These are phyloP conservation scores for Syzygium aromaticum DNA, from an alignment of 345 rosid species.

Conservation along the genomic window DNA sequence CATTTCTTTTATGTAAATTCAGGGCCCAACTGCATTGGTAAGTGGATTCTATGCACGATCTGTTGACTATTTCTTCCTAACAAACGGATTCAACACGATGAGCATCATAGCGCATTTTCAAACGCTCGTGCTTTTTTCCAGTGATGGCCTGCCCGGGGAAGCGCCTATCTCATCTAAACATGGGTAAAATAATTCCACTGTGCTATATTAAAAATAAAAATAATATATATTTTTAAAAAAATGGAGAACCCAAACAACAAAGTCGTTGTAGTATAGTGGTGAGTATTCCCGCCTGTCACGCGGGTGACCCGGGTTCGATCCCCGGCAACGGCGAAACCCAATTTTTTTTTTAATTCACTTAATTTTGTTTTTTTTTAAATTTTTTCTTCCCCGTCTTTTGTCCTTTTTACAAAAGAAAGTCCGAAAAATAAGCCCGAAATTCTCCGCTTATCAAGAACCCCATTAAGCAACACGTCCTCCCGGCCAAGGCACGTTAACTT, in stretches of 20 bases:
- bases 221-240: background rate
- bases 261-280: conserved; percentile 96
- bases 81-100: background rate
- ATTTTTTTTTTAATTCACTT: background rate
- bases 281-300: conserved; percentile 95
- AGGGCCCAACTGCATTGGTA: background rate
- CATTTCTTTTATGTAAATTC: background rate
- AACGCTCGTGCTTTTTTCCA: background rate
- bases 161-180: background rate
- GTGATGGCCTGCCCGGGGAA: background rate
- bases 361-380: background rate
- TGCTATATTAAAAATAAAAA: no score
- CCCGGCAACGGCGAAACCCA: conserved; percentile 61
- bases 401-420: background rate
- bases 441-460: background rate
- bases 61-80: background rate
- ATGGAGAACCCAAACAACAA: accelerated
- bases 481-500: background rate
- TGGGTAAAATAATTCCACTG: no score
- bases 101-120: background rate
- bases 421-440: background rate
- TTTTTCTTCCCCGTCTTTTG: background rate
- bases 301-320: conserved; percentile 97
- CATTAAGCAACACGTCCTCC: background rate
- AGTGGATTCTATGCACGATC: background rate